Evolutionary conservation across 208 protist species (phyloP).

Genomic region (Leishmania martiniquensis): DNA sequence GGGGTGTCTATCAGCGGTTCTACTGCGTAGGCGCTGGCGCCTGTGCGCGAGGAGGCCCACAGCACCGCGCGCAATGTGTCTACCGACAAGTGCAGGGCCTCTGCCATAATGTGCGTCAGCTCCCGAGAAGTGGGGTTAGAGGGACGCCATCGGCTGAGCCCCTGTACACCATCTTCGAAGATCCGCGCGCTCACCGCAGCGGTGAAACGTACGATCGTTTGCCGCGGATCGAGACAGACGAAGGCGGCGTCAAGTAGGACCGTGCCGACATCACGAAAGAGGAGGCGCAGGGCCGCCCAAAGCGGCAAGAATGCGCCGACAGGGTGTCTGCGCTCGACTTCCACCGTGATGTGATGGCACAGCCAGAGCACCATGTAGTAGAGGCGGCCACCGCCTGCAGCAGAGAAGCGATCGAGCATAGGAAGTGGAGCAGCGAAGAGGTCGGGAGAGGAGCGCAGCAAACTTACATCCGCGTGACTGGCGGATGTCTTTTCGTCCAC

Average conservation of each 20-base stretch:
- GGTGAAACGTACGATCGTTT: constrained; percentile 38
- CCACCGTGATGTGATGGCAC: constrained; percentile 8
- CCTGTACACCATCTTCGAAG: constrained; percentile 35
- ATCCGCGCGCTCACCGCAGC: constrained; percentile 24
- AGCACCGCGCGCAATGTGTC: constrained; percentile 38
- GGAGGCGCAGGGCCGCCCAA: constrained; percentile 26
- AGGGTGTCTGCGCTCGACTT: constrained; percentile 11
- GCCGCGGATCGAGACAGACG: constrained; percentile 54
- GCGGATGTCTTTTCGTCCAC: not conserved
- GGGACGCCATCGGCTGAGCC: constrained; percentile 45
- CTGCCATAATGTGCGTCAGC: constrained; percentile 23
- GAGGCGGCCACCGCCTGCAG: constrained; percentile 33
- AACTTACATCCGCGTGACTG: constrained; percentile 27
- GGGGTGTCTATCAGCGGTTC: constrained; percentile 34
- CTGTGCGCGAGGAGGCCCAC: constrained; percentile 28
- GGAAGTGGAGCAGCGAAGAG: constrained; percentile 16
- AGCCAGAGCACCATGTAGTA: constrained; percentile 55
- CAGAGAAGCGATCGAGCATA: constrained; percentile 33
- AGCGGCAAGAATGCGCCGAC: constrained; percentile 27
- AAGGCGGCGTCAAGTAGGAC: constrained; percentile 47
- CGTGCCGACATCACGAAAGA: constrained; percentile 54
- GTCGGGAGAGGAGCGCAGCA: constrained; percentile 34
- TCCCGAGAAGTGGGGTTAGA: constrained; percentile 38
- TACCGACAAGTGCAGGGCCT: constrained; percentile 35
- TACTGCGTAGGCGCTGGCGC: constrained; percentile 25